phyloP scores from a whole-genome alignment of 2,329 filamentous ascomycete genomes.

The Catunica adiposa region DNA sequence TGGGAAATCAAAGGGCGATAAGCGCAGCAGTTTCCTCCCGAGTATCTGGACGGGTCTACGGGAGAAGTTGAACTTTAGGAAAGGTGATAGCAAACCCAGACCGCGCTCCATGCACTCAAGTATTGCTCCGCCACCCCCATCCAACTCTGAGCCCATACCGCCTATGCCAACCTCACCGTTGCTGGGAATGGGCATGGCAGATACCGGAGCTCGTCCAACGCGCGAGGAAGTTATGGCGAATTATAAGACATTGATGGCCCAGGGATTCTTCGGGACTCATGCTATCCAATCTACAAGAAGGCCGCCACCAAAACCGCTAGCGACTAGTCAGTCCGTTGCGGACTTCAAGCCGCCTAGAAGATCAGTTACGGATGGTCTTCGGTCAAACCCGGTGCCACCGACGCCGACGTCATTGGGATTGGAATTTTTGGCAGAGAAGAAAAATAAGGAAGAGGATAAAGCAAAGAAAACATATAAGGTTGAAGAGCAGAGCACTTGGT shows the following conservation, averaged over 20 bases:
- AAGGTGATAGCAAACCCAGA: conserved; percentile 7
- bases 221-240: conserved; percentile 38
- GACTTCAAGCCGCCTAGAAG: conserved; percentile 9
- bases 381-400: conserved; percentile 12
- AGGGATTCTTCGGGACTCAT: conserved; percentile 41
- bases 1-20: conserved; percentile 11
- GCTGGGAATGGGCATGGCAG: conserved; percentile 10
- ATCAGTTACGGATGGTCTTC: conserved; percentile 11
- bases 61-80: conserved; percentile 18
- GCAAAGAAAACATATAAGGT: too few species aligned
- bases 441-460: too few species aligned
- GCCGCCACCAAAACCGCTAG: conserved; percentile 20
- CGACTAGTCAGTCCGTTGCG: conserved; percentile 10
- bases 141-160: background rate
- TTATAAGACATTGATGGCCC: conserved; percentile 39
- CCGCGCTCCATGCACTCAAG: conserved; percentile 13
- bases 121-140: background rate
- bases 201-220: conserved; percentile 11
- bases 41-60: conserved; percentile 20
- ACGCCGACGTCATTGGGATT: conserved; percentile 10
- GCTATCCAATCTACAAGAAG: conserved; percentile 41
- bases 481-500: too few species aligned
- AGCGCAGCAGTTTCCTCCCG: conserved; percentile 13
- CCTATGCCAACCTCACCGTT: background rate
- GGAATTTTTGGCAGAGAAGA: background rate